Base-by-base conservation (phyloP, 768 basidiomycete genomes). In the Pisolithus sp. region DNA sequence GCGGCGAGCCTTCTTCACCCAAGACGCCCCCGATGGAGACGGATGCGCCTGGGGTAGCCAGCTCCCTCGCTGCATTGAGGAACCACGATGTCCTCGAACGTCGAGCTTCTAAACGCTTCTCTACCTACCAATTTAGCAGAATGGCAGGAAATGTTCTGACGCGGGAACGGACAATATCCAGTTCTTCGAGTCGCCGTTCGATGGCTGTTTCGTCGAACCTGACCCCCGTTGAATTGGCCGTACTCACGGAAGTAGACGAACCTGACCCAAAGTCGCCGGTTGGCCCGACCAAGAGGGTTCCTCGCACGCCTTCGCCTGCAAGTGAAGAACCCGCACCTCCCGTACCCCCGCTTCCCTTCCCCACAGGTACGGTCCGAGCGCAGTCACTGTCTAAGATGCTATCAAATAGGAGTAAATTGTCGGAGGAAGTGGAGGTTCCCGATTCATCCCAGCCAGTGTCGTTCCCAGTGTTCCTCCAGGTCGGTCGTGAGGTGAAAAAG, bases 71-170 rank as follows among this genome's bases (percentile, higher is more conserved):
- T 7, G 93, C 93, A 7, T 76, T 99, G 43, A 87, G 94, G 69
- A 83, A 86, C 60, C 84, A 81, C 47, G 93, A 94, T 58, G 78
- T 83, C 1, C 78, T 98, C 37, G 91, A 93, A 60, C 82, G 95
- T 20, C 78, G 95, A 43, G 95, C 95, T 17, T 93, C 90, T 20
- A 97, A 97, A 65, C 88, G 96, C 0, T 98, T 93, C 71, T 96
- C 93, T 40, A 85, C 85, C 2, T 98, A 95, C 65, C 90, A 93
- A 57, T 88, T 97, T 60, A 84, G 87, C 44, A 94, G 94, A 71
- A 94, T 98, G 86, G 85, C 91, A 3, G 83, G 85, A 15, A 72
- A 67, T 23, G 52, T 48, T 31, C 67, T 76, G 18, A 66, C 70
- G 23, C 71, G 80, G 42, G 78, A 79, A 61, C 71, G 80, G 23